Evolutionary conservation across 2,329 filamentous ascomycete species (phyloP), one percentile per base, ranked within the genome.

Genomic region (Ophiosphaerella herpotricha): DNA sequence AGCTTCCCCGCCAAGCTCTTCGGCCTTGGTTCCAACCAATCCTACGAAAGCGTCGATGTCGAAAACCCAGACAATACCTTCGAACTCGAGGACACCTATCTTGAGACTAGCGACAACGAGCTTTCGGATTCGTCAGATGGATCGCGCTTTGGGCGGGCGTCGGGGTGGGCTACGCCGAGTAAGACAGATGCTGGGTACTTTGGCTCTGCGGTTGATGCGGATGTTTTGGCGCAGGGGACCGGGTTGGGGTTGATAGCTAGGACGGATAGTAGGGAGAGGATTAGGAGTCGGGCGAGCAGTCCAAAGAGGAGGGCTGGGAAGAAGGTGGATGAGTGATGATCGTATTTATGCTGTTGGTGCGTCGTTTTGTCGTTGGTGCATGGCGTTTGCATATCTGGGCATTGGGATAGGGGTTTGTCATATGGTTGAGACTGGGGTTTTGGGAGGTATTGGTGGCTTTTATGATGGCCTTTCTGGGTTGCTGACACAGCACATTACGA

Each of bases 31-130:
- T 37, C 46, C 42, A 78, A 82, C 18, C 74, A 74, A 2, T 57
- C 66, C 2, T 97, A 97, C 67, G 92, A 97, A 68, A 86, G 91
- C 26, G 87, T 97, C 3, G 62, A 65, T 34, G 45, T 60, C 3
- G 91, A 97, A 74, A 89, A 92, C 60, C 91, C 89, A 11, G 83
- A 85, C n/a, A 74, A 83, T 46, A 87, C 91, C 36, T 93, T 96
- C 66, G 92, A 97, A 68, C 82, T 97, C 2, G 52, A 64, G 13
- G 61, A 65, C 9, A 55, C 59, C 1, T 62, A 65, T 13, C 43
- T 60, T 13, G 85, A 82, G 24, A 85, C 85, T 13, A 85, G 75
- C 4, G 80, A 85, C 1, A 84, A 85, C 48, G 84, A 86, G 1
- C 40, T 61, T 7, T 87, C 85, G 0, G 86, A 89, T 64, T 81